These are phyloP conservation scores for Leishmania arabica DNA, from an alignment of 208 protist genomes.

Conservation along the genomic window DNA sequence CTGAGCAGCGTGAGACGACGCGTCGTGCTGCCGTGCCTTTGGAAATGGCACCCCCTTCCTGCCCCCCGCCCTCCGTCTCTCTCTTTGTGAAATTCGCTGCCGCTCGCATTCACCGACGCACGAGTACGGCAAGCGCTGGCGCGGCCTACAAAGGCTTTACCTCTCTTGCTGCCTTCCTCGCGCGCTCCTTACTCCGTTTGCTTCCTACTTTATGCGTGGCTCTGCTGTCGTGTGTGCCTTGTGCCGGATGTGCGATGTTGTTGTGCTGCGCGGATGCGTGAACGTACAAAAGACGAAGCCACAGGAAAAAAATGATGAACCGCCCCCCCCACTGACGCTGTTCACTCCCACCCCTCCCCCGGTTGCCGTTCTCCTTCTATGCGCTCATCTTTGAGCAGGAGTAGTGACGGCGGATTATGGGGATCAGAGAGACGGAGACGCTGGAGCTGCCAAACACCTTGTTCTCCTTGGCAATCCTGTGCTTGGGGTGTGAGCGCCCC, in stretches of 20 bases:
- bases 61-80: neutral
- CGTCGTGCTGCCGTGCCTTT: neutral
- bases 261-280: neutral
- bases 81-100: neutral
- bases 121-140: neutral
- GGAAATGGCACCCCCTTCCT: neutral
- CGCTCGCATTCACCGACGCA: neutral
- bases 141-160: neutral
- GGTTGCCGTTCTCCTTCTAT: neutral
- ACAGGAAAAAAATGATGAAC: too few species aligned
- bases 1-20: neutral
- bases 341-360: neutral
- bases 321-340: neutral
- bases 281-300: neutral
- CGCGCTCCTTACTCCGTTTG: neutral
- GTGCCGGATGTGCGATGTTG: neutral
- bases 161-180: neutral
- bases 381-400: neutral
- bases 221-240: neutral
- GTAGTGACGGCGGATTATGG: neutral
- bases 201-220: neutral
- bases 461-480: neutral
- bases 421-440: neutral
- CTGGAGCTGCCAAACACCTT: neutral
- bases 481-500: neutral